phyloP scores from a whole-genome alignment of 2,329 filamentous ascomycete species.

The Botryotinia narcissicola region DNA sequence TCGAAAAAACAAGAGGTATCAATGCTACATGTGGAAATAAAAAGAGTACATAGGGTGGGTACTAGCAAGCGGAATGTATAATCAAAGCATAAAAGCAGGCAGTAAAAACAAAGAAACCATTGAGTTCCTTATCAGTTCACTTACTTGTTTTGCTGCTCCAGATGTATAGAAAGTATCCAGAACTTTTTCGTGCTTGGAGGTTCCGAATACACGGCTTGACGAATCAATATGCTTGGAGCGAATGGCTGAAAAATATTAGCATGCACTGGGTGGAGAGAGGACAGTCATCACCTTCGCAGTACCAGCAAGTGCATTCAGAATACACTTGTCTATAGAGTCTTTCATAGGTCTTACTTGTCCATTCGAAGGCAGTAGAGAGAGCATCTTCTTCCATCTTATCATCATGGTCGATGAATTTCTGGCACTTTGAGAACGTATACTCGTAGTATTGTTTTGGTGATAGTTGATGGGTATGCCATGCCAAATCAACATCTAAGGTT shows the following conservation, averaged over 20 bases:
- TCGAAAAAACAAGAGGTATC: neutral
- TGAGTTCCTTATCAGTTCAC: neutral
- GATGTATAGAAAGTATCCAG: constrained; percentile 49
- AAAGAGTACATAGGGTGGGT: neutral
- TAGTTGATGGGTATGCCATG: constrained; percentile 78
- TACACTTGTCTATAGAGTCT: constrained; percentile 64
- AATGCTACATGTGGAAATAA: neutral
- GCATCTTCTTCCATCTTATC: constrained; percentile 74
- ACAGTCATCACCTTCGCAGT: constrained; percentile 61
- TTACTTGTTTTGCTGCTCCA: constrained; percentile 44
- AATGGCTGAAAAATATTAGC: constrained; percentile 42
- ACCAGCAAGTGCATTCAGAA: constrained; percentile 78
- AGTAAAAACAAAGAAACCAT: neutral
- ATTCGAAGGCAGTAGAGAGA: constrained; percentile 65
- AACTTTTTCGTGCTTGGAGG: constrained; percentile 48
- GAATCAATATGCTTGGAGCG: constrained; percentile 54
- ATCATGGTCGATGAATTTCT: constrained; percentile 73
- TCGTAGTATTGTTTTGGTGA: constrained; percentile 60
- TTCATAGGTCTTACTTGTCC: constrained; percentile 70
- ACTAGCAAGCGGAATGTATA: neutral
- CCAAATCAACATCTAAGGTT: constrained; percentile 71
- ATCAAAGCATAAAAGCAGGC: neutral
- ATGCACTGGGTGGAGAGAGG: neutral
- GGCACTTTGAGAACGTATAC: constrained; percentile 49
- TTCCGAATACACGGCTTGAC: constrained; percentile 46